Conservation (phyloP, 2,329 filamentous ascomycete genomes). For the Pseudocercospora eumusae region DNA sequence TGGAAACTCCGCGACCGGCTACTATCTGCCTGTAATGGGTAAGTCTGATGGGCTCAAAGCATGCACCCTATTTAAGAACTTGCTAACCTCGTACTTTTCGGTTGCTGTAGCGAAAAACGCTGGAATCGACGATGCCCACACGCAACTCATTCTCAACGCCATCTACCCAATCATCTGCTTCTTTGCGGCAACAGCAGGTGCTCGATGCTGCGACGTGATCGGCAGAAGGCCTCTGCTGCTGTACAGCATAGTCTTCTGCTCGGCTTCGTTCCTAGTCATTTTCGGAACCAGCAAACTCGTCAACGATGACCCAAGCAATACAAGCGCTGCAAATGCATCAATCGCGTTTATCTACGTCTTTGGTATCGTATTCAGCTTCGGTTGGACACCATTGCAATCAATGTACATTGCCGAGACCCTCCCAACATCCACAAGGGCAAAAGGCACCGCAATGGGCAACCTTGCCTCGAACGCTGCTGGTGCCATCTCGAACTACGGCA, state of each 20-base stretch:
- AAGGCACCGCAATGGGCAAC: constrained; percentile 26
- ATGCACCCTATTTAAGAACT: background rate
- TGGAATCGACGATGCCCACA: constrained; percentile 40
- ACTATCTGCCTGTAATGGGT: constrained; percentile 40
- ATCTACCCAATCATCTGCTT: constrained; percentile 39
- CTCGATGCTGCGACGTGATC: constrained; percentile 25
- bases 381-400: constrained; percentile 43
- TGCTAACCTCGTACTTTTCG: background rate
- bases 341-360: constrained; percentile 45
- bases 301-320: constrained; percentile 30
- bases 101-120: constrained; percentile 40
- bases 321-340: constrained; percentile 35
- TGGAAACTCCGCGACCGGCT: constrained; percentile 42
- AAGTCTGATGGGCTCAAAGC: constrained; percentile 25
- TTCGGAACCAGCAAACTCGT: constrained; percentile 38
- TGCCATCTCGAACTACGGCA: constrained; percentile 14
- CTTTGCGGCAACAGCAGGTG: constrained; percentile 7
- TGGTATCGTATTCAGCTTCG: constrained; percentile 43
- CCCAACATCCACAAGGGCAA: constrained; percentile 42
- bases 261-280: constrained; percentile 41
- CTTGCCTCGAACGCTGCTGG: constrained; percentile 13
- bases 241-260: constrained; percentile 39
- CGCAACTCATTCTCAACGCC: constrained; percentile 44
- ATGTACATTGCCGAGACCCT: constrained; percentile 43
- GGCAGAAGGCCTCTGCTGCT: constrained; percentile 39